A percentile compares a stretch with the other conserved stretches of the same genome.
These are phyloP conservation scores for Hypoxylon fuscum DNA, from an alignment of 495 filamentous ascomycete species.

Conservation along the genomic window DNA sequence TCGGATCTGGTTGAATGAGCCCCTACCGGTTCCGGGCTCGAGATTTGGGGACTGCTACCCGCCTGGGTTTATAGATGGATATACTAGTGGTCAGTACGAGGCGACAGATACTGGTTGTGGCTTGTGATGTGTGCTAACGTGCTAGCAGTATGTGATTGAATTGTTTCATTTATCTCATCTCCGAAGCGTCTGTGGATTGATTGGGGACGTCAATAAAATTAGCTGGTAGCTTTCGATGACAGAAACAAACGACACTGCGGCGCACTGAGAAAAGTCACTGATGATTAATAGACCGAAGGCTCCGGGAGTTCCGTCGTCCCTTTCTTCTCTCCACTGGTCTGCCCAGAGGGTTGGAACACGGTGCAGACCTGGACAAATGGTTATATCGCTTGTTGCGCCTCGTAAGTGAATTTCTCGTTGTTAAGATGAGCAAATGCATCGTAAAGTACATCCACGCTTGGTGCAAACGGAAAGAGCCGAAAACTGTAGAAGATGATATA, in stretches of 20 bases:
- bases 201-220: too few species aligned
- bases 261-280: not conserved
- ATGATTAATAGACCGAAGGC: constrained; percentile 16
- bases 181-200: too few species aligned
- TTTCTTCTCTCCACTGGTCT: constrained; percentile 33
- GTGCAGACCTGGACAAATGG: constrained; percentile 24
- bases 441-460: not conserved
- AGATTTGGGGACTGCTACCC: constrained; percentile 38
- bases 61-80: constrained; percentile 25
- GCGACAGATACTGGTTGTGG: not conserved
- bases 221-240: too few species aligned
- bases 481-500: not conserved
- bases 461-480: not conserved
- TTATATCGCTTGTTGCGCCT: constrained; percentile 39
- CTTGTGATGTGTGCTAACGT: constrained; percentile 17
- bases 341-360: constrained; percentile 26
- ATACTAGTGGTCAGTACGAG: constrained; percentile 33
- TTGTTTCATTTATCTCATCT: not conserved
- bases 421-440: not conserved
- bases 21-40: constrained; percentile 22
- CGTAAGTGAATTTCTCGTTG: constrained; percentile 21
- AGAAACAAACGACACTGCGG: not conserved
- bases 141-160: constrained; percentile 15
- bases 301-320: constrained; percentile 31
- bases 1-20: constrained; percentile 36